Conservation (phyloP, 1,284 basidiomycete genomes). For the Pseudozyma thailandica region DNA sequence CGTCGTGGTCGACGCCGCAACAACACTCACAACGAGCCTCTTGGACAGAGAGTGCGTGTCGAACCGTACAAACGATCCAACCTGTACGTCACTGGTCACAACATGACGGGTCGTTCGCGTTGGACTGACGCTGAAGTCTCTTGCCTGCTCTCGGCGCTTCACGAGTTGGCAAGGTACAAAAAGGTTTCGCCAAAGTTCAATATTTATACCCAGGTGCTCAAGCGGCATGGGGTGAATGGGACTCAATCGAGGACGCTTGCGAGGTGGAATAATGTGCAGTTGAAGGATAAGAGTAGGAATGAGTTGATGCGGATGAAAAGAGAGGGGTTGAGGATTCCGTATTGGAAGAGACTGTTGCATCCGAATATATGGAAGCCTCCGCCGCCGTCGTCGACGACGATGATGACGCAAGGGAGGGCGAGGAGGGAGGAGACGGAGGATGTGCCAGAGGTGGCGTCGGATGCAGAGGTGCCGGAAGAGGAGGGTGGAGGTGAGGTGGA, state of each 20-base stretch:
- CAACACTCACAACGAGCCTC: slow-evolving; percentile 16
- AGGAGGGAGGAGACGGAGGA: slow-evolving; percentile 39
- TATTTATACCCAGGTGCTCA: slow-evolving; percentile 42
- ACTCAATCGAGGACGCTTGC: slow-evolving; percentile 20
- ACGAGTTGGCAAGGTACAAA: slow-evolving; percentile 43
- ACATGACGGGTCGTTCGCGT: slow-evolving; percentile 40
- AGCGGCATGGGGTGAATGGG: slow-evolving; percentile 41
- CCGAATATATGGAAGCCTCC: slow-evolving; percentile 41
- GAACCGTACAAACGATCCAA: slow-evolving; percentile 43
- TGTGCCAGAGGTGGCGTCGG: slow-evolving; percentile 18
- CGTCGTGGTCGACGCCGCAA: slow-evolving; percentile 9
- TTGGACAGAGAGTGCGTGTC: slow-evolving; percentile 27
- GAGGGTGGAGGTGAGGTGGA: background rate
- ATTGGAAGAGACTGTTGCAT: slow-evolving; percentile 50
- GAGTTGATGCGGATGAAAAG: slow-evolving; percentile 51
- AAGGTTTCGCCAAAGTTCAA: slow-evolving; percentile 37
- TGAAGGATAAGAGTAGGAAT: slow-evolving; percentile 60
- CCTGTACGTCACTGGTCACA: slow-evolving; percentile 53
- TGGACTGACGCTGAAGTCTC: slow-evolving; percentile 41
- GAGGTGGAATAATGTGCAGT: slow-evolving; percentile 58
- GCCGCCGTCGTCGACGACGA: too few relatives aligned
- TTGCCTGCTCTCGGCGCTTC: slow-evolving; percentile 31
- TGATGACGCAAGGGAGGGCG: too few relatives aligned
- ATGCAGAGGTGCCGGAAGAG: background rate
- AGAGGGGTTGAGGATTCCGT: slow-evolving; percentile 40